These are phyloP conservation scores for Candida maesae DNA, from an alignment of 805 yeast species.

Conservation along the genomic window DNA sequence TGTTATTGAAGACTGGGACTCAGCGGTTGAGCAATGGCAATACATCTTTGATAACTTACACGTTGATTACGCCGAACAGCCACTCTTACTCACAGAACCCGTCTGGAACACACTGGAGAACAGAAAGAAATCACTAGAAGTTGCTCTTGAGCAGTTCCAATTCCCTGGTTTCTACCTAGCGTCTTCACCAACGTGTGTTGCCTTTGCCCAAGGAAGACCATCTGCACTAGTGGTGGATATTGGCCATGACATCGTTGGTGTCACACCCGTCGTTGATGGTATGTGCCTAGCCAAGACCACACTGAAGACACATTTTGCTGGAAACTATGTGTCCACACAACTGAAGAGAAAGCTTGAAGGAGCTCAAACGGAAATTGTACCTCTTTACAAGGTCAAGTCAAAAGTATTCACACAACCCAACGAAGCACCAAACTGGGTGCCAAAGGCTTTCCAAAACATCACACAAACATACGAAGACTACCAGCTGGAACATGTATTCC, in stretches of 20 bases:
- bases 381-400: slow-evolving; percentile 48
- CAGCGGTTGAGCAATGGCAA: slow-evolving; percentile 69
- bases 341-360: slow-evolving; percentile 38
- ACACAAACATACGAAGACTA: slow-evolving; percentile 48
- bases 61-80: slow-evolving; percentile 61
- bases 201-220: slow-evolving; percentile 87
- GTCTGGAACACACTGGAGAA: slow-evolving; percentile 73
- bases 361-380: slow-evolving; percentile 34
- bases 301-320: slow-evolving; percentile 70
- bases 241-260: slow-evolving; percentile 75
- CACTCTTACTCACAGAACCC: slow-evolving; percentile 81
- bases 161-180: slow-evolving; percentile 82
- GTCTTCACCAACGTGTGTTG: slow-evolving; percentile 80
- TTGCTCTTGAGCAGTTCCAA: slow-evolving; percentile 60
- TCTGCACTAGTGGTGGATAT: slow-evolving; percentile 82
- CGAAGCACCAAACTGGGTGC: slow-evolving; percentile 32
- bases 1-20: slow-evolving; percentile 79
- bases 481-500: slow-evolving; percentile 51
- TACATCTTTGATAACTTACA: slow-evolving; percentile 52
- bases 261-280: slow-evolving; percentile 82
- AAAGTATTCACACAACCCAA: slow-evolving; percentile 34
- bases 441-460: slow-evolving; percentile 20
- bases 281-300: slow-evolving; percentile 68
- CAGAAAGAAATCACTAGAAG: slow-evolving; percentile 67
- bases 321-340: slow-evolving; percentile 58